These are phyloP conservation scores for Polygonum aviculare DNA, from an alignment of 148 eudicot genomes.

Conservation along the genomic window DNA sequence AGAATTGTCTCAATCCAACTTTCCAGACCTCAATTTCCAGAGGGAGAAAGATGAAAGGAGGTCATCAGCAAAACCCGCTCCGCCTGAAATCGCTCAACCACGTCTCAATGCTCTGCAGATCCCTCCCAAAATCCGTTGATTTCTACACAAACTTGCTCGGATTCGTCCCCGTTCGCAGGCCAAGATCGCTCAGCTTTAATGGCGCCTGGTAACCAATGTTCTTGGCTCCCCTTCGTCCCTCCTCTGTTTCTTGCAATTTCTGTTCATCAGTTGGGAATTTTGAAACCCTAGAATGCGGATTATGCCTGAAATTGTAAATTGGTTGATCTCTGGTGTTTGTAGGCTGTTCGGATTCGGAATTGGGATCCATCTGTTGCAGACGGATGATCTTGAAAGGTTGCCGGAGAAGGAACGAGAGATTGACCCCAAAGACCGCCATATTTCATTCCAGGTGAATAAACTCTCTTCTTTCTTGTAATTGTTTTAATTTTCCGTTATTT, in stretches of 20 bases:
- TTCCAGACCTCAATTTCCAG: neutral
- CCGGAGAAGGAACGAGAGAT: constrained; percentile 32
- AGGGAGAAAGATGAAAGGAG: neutral
- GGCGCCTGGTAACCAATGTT: constrained; percentile 15
- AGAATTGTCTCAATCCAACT: neutral
- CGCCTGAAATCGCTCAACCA: constrained; percentile 19
- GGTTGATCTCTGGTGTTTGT: neutral
- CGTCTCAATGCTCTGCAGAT: constrained; percentile 19
- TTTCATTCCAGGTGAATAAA: constrained; percentile 42
- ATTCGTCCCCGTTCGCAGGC: constrained; percentile 15
- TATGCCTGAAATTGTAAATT: no score
- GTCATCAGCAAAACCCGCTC: constrained; percentile 11
- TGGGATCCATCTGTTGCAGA: constrained; percentile 56
- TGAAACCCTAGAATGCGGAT: no score
- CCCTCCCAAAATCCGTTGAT: constrained; percentile 15
- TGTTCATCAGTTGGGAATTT: no score
- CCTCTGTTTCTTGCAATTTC: neutral
- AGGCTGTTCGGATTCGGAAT: constrained; percentile 70
- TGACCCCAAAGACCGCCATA: constrained; percentile 66
- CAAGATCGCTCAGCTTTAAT: constrained; percentile 16
- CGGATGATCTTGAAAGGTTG: constrained; percentile 20
- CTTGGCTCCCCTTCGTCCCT: neutral
- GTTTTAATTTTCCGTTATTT: neutral
- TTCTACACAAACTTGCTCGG: constrained; percentile 20
- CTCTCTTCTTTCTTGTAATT: neutral